These are phyloP conservation scores for Trichoderma guizhouense DNA, from an alignment of 2,329 filamentous ascomycete genomes.

Conservation along the genomic window DNA sequence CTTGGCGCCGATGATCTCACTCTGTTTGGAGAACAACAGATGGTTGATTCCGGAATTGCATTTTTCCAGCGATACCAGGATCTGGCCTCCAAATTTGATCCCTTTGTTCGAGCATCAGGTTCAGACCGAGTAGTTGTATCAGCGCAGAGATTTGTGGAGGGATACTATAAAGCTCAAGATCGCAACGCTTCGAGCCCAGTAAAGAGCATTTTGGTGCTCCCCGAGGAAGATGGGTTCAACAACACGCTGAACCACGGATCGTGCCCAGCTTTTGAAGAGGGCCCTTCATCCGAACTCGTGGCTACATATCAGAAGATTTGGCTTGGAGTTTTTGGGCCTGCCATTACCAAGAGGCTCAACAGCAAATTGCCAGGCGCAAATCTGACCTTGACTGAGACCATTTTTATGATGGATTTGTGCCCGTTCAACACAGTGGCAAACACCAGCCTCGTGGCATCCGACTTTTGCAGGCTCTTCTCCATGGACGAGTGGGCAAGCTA, in stretches of 20 bases:
- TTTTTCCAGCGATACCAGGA: slow-evolving; percentile 71
- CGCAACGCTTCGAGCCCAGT: slow-evolving; percentile 42
- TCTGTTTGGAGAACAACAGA: slow-evolving; percentile 61
- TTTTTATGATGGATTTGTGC: slow-evolving; percentile 84
- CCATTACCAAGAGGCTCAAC: slow-evolving; percentile 69
- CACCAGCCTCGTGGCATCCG: slow-evolving; percentile 48
- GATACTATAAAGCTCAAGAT: slow-evolving; percentile 56
- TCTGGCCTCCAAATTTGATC: slow-evolving; percentile 55
- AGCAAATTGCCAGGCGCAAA: slow-evolving; percentile 64
- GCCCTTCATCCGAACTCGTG: slow-evolving; percentile 47
- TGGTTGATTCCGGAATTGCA: slow-evolving; percentile 70
- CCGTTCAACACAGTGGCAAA: slow-evolving; percentile 77
- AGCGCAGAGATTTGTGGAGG: slow-evolving; percentile 70
- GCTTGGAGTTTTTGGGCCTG: slow-evolving; percentile 59
- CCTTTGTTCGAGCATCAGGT: slow-evolving; percentile 70
- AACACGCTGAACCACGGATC: slow-evolving; percentile 76
- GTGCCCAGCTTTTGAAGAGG: slow-evolving; percentile 68
- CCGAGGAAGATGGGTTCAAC: slow-evolving; percentile 64
- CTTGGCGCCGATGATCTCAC: slow-evolving; percentile 70
- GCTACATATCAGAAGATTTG: slow-evolving; percentile 54
- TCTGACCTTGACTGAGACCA: slow-evolving; percentile 58
- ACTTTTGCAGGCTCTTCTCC: slow-evolving; percentile 75
- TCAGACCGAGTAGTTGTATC: slow-evolving; percentile 71
- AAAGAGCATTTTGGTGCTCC: slow-evolving; percentile 62
- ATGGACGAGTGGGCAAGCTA: slow-evolving; percentile 71